These are phyloP conservation scores for Cladosporium sp. DNA, from an alignment of 2,329 filamentous ascomycete species.

Conservation along the genomic window DNA sequence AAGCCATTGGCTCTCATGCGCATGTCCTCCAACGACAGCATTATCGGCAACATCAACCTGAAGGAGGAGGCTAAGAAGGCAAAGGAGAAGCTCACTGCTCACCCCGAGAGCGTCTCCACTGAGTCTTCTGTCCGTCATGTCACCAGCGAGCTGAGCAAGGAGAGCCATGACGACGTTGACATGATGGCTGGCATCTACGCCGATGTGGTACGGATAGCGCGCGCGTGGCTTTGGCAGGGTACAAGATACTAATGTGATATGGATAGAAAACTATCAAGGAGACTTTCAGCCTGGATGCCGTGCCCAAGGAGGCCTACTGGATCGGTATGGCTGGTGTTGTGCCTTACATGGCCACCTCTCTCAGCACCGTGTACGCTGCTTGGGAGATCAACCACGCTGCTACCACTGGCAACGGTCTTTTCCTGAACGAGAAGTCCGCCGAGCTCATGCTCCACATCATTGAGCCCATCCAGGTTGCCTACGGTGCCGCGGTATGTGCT, in stretches of 20 bases:
- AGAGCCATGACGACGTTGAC: conserved; percentile 42
- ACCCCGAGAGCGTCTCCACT: conserved; percentile 63
- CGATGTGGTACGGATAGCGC: conserved; percentile 36
- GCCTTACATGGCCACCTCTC: conserved; percentile 76
- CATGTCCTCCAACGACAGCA: conserved; percentile 25
- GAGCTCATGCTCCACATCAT: conserved; percentile 71
- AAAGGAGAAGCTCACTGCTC: conserved; percentile 58
- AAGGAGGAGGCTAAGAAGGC: conserved; percentile 59
- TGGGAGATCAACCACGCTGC: conserved; percentile 77
- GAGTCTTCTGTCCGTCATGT: conserved; percentile 54
- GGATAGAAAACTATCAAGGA: conserved; percentile 50
- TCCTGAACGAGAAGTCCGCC: conserved; percentile 72
- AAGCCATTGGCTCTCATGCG: conserved; percentile 39
- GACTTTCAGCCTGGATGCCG: conserved; percentile 50
- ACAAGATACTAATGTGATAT: conserved; percentile 27
- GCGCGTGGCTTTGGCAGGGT: conserved; percentile 2
- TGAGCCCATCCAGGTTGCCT: conserved; percentile 87
- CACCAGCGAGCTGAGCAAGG: conserved; percentile 41
- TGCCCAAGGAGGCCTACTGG: conserved; percentile 52
- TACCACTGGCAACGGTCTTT: conserved; percentile 60
- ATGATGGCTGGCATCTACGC: conserved; percentile 50
- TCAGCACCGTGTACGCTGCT: conserved; percentile 78
- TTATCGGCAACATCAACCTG: conserved; percentile 54
- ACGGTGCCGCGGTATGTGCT: conserved; percentile 73
- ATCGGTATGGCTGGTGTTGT: conserved; percentile 55